Evolutionary conservation across 2,329 filamentous ascomycete species (phyloP), one percentile per base, ranked within the genome.

Genomic region (Aureobasidium namibiae): DNA sequence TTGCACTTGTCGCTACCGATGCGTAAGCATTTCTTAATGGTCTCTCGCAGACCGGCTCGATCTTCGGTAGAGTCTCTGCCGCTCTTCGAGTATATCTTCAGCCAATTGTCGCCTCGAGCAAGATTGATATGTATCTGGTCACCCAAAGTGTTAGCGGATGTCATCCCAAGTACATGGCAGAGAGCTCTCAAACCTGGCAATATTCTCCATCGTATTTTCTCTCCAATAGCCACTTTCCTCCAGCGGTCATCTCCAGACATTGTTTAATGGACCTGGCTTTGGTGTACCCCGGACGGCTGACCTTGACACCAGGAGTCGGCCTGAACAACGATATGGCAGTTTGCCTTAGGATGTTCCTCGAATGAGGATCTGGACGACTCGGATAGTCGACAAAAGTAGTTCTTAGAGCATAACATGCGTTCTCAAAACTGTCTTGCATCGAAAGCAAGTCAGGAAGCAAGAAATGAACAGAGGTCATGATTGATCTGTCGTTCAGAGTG

Each of bases 81-180:
- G 66, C 90, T 94, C 69, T 96, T 96, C 10, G 90, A 95, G 69
- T 94, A 96, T 31, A 96, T 92, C 63, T 87, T 86, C 29, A 95
- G 83, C 49, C 78, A 81, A 1, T 79, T 68, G 60, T 68, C 48
- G 7, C 74, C 74, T 52, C 81, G 83, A 9, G 75, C 75, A 7
- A 89, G 74, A 67, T 95, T 84, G 39, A 96, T 76, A 66, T 96
- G 91, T 31, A 96, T 84, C 70, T 49, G 21, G 6, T 9, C 46
- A 24, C 29, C 13, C 6, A 2, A 14, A 21, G 6, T 1, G 31
- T 36, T 16, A 49, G 46, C 31, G 18, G 36, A 8, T 7, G 29
- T 21, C 11, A 23, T 18, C n/a, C 14, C 21, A 34, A 34, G 26
- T 4, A 23, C 16, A 24, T 1, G 6, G 13, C 3, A 16, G 9